phyloP scores from a whole-genome alignment of 345 rosid species.

The Corchorus capsularis region DNA sequence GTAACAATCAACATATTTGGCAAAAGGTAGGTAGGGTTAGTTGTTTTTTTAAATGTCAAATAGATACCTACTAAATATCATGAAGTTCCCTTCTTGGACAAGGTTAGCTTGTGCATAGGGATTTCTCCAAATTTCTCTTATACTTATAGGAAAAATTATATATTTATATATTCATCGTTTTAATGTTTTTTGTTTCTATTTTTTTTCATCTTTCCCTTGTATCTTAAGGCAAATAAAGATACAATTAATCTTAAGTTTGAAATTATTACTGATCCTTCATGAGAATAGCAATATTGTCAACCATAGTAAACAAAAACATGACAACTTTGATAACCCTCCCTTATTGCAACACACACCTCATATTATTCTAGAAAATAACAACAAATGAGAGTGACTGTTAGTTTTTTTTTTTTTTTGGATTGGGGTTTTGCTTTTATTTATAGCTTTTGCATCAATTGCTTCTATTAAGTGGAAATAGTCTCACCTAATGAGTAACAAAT shows the following conservation, averaged over 20 bases:
- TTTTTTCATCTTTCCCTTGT: not conserved
- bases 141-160: not conserved
- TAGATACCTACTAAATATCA: conserved; percentile 35
- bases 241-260: conserved; percentile 9
- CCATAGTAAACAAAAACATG: conserved; percentile 2
- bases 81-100: conserved; percentile 18
- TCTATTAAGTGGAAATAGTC: conserved; percentile 20
- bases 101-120: conserved; percentile 29
- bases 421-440: not conserved
- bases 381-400: conserved; percentile 10
- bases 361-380: not conserved
- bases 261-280: not conserved
- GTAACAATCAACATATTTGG: conserved; percentile 33
- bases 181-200: not conserved
- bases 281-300: conserved; percentile 15
- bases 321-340: not conserved
- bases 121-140: conserved; percentile 13
- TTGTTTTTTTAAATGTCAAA: conserved; percentile 39
- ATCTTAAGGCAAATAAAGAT: conserved; percentile 5
- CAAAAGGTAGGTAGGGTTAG: conserved; percentile 51
- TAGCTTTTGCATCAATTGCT: conserved; percentile 27
- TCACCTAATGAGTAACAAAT: conserved; percentile 48
- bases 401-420: not conserved
- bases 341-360: not conserved
- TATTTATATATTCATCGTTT: not conserved